A percentile compares a stretch with the other conserved stretches of the same genome.
phyloP scores from a whole-genome alignment of 164 flowering plant species.

The Dillenia turbinata region DNA sequence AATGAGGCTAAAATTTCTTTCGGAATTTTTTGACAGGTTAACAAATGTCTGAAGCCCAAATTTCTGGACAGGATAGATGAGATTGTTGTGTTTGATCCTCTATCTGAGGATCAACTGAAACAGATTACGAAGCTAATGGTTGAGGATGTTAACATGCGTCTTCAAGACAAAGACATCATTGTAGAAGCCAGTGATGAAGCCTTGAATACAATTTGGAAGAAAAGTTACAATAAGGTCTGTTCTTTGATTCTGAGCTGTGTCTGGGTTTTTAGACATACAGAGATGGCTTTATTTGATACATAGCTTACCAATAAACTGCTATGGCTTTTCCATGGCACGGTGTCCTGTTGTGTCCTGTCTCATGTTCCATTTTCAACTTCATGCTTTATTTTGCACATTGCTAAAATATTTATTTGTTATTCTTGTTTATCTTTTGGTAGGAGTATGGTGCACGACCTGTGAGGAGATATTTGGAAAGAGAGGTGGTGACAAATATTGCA shows the following conservation, averaged over 20 bases:
- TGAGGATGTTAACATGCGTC: constrained; percentile 74
- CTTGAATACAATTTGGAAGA: constrained; percentile 52
- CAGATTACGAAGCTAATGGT: constrained; percentile 72
- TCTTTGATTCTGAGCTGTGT: neutral
- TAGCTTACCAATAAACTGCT: too few relatives aligned
- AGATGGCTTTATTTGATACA: too few relatives aligned
- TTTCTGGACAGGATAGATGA: constrained; percentile 83
- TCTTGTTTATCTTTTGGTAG: constrained; percentile 16
- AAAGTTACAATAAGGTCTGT: constrained; percentile 85
- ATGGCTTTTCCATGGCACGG: too few relatives aligned
- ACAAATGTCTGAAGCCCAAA: constrained; percentile 75
- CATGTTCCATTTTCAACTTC: neutral
- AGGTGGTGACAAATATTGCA: constrained; percentile 79
- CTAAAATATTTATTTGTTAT: neutral
- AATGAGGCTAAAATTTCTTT: too few relatives aligned
- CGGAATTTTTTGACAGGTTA: neutral
- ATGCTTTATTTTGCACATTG: too few relatives aligned
- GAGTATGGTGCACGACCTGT: constrained; percentile 91
- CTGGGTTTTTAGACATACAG: neutral
- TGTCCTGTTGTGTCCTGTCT: too few relatives aligned
- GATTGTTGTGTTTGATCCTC: constrained; percentile 83
- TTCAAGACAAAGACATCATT: constrained; percentile 82
- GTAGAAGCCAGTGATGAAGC: constrained; percentile 81
- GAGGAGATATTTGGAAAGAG: constrained; percentile 86
- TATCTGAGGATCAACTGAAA: constrained; percentile 69